Evolutionary conservation across 2,329 filamentous ascomycete species (phyloP).

Genomic region (Colletotrichum tamarilloi): DNA sequence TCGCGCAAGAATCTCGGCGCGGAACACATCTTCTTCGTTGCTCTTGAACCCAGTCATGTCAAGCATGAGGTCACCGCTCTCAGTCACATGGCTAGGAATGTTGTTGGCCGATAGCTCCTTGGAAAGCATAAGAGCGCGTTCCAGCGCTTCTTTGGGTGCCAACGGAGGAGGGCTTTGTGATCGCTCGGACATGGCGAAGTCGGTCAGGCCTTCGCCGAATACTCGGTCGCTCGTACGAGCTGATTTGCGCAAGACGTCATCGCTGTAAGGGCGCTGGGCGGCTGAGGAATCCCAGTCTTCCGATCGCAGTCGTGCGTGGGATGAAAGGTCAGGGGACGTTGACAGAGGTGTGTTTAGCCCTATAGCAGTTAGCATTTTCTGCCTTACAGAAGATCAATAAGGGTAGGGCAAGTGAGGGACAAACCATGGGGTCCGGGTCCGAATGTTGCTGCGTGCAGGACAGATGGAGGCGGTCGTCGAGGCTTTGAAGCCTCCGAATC

Average conservation of each 20-base stretch:
- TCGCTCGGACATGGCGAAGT: slow-evolving; percentile 61
- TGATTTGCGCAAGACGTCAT: slow-evolving; percentile 63
- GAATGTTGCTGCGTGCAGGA: slow-evolving; percentile 50
- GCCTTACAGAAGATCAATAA: neutral
- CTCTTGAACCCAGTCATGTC: slow-evolving; percentile 98
- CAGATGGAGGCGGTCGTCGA: slow-evolving; percentile 57
- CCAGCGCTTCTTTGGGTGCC: slow-evolving; percentile 79
- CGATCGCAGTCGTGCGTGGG: slow-evolving; percentile 56
- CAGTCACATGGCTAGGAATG: slow-evolving; percentile 92
- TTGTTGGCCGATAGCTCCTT: slow-evolving; percentile 90
- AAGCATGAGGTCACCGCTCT: slow-evolving; percentile 93
- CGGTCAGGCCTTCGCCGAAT: slow-evolving; percentile 48
- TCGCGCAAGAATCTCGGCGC: slow-evolving; percentile 91
- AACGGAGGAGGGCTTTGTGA: slow-evolving; percentile 83
- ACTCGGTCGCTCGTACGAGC: slow-evolving; percentile 52
- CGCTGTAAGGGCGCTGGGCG: slow-evolving; percentile 61
- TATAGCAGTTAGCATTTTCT: slow-evolving; percentile 38
- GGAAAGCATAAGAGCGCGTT: slow-evolving; percentile 85
- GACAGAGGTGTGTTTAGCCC: slow-evolving; percentile 65
- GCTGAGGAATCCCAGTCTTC: slow-evolving; percentile 61
- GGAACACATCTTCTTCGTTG: slow-evolving; percentile 90
- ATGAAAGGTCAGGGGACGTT: slow-evolving; percentile 60
- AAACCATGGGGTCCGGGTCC: slow-evolving; percentile 46
- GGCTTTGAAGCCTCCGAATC: slow-evolving; percentile 58
- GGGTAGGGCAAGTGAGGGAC: neutral